Conservation (phyloP, 306 rosid species). For the Corylus avellana region DNA sequence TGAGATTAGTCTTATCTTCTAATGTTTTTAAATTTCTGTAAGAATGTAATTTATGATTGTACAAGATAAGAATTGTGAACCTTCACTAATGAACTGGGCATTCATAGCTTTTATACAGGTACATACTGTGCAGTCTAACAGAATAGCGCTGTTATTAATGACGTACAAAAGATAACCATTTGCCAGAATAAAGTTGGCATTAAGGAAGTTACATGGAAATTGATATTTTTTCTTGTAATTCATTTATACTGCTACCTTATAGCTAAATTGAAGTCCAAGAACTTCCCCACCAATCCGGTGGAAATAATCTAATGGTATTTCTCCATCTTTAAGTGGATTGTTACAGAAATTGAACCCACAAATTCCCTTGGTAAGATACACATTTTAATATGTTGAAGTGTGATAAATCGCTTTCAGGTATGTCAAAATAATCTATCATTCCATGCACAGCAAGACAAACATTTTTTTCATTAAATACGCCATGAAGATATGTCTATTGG, state of each 20-base stretch:
- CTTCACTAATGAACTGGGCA: conserved; percentile 44
- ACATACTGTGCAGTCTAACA: conserved; percentile 38
- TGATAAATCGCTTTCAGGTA: conserved; percentile 29
- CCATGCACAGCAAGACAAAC: background rate
- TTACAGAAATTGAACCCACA: conserved; percentile 30
- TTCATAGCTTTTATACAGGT: conserved; percentile 65
- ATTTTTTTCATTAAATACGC: background rate
- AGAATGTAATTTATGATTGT: conserved; percentile 34
- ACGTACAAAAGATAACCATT: conserved; percentile 34
- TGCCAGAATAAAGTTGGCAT: conserved; percentile 14
- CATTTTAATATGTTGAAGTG: conserved; percentile 21
- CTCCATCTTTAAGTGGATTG: conserved; percentile 15
- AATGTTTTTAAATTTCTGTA: conserved; percentile 33
- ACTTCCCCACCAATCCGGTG: conserved; percentile 1
- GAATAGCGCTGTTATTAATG: conserved; percentile 35
- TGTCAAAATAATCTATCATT: conserved; percentile 6
- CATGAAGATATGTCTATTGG: background rate
- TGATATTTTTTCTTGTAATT: conserved; percentile 13
- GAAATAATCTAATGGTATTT: conserved; percentile 19
- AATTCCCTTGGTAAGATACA: conserved; percentile 36
- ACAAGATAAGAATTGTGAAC: conserved; percentile 36
- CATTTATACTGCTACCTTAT: conserved; percentile 19
- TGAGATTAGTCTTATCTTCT: conserved; percentile 35
- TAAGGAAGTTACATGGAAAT: conserved; percentile 28
- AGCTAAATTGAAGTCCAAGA: conserved; percentile 12